phyloP scores from a whole-genome alignment of 805 yeast genomes.

The Candida ponderosae region DNA sequence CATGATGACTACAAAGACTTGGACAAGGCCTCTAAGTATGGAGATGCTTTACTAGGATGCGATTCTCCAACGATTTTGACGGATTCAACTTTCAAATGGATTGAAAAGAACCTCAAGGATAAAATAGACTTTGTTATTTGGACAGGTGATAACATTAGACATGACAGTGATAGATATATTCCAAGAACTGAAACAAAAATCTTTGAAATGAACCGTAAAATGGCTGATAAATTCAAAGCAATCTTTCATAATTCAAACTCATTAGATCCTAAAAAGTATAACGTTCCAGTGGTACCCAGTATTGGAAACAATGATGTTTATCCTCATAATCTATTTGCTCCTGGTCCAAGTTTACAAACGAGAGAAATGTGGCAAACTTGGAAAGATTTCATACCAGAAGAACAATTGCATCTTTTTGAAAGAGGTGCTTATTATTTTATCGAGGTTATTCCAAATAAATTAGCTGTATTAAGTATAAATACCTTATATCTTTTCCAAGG shows the following conservation, averaged over 20 bases:
- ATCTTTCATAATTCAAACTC: slow-evolving; percentile 40
- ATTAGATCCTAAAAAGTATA: slow-evolving; percentile 35
- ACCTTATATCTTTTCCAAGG: slow-evolving; percentile 68
- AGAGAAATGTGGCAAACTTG: slow-evolving; percentile 69
- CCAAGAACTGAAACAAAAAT: slow-evolving; percentile 74
- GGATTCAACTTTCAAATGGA: slow-evolving; percentile 60
- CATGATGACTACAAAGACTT: slow-evolving; percentile 10
- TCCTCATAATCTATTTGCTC: slow-evolving; percentile 79
- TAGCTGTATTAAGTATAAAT: slow-evolving; percentile 75
- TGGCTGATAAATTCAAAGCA: slow-evolving; percentile 44
- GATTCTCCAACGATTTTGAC: slow-evolving; percentile 64
- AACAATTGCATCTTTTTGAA: slow-evolving; percentile 67
- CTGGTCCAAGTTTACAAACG: slow-evolving; percentile 87
- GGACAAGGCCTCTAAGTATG: slow-evolving; percentile 56
- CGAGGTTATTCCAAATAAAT: slow-evolving; percentile 72
- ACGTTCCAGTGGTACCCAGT: slow-evolving; percentile 54
- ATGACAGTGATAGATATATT: slow-evolving; percentile 65
- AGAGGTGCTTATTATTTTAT: slow-evolving; percentile 67
- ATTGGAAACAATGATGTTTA: slow-evolving; percentile 85
- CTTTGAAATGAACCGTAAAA: slow-evolving; percentile 55
- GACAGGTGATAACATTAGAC: slow-evolving; percentile 88
- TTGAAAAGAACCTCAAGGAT: slow-evolving; percentile 54
- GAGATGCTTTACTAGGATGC: slow-evolving; percentile 71
- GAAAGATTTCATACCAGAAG: slow-evolving; percentile 67
- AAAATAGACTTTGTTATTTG: slow-evolving; percentile 80